A percentile compares a stretch with the other conserved stretches of the same genome.
Evolutionary conservation across 2,329 filamentous ascomycete species (phyloP).

Genomic region (Nigrospora osmanthi): DNA sequence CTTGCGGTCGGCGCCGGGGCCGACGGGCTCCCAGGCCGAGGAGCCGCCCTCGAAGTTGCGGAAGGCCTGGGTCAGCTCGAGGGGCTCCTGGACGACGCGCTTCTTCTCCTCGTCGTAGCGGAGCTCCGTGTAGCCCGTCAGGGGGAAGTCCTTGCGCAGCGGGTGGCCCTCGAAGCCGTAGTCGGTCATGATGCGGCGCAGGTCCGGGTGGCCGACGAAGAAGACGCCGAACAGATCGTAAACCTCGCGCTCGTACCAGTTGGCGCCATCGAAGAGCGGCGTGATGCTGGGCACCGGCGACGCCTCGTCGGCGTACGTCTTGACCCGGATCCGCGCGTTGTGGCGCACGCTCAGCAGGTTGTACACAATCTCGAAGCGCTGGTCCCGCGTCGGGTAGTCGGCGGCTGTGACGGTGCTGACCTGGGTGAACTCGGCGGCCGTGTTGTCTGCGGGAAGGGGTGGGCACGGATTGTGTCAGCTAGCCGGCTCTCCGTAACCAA

Average conservation of each 20-base stretch:
- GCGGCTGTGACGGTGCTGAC: constrained; percentile 88
- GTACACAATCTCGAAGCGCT: constrained; percentile 97
- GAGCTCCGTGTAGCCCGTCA: constrained; percentile 97
- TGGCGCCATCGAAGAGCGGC: constrained; percentile 83
- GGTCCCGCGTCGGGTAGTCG: constrained; percentile 90
- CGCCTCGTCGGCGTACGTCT: constrained; percentile 97
- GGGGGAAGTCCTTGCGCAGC: constrained; percentile 92
- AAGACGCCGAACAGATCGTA: constrained; percentile 98
- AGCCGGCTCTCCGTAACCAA: background rate
- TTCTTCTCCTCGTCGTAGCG: constrained; percentile 99
- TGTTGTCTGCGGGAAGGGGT: constrained; percentile 61
- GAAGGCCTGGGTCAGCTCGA: constrained; percentile 97
- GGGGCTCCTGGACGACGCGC: constrained; percentile 93
- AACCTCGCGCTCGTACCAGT: constrained; percentile 98
- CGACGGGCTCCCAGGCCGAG: constrained; percentile 60
- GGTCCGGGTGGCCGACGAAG: constrained; percentile 89
- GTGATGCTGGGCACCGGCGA: constrained; percentile 87
- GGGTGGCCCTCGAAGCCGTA: constrained; percentile 99
- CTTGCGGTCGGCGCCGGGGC: constrained; percentile 64
- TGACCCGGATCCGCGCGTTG: constrained; percentile 93
- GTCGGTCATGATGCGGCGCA: constrained; percentile 97
- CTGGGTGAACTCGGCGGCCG: constrained; percentile 92
- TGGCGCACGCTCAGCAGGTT: constrained; percentile 93
- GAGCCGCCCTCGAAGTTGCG: constrained; percentile 93
- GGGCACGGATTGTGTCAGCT: constrained; percentile 4